Evolutionary conservation across 202 grass and related monocot genomes (phyloP).

Genomic region (Miscanthus sacchariflorus): DNA sequence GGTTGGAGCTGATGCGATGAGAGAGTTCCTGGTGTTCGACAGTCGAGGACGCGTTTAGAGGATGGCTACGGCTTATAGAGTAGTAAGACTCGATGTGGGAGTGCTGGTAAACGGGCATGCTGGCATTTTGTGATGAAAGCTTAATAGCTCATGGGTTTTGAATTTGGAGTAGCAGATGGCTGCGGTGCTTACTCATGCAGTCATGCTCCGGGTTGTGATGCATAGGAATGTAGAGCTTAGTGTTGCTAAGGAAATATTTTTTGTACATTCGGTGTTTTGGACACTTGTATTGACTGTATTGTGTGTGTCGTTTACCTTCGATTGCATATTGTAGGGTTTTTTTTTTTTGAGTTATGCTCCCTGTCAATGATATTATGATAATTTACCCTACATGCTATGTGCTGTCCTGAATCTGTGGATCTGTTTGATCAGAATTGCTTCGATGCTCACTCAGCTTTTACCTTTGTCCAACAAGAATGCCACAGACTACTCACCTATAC

Average conservation of each 20-base stretch:
- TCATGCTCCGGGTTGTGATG: neutral
- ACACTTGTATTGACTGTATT: neutral
- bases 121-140: neutral
- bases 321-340: neutral
- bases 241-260: neutral
- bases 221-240: neutral
- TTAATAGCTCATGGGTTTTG: neutral
- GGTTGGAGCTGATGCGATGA: neutral
- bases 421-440: neutral
- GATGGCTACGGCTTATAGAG: neutral
- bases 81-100: neutral
- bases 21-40: neutral
- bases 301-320: neutral
- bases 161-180: neutral
- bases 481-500: neutral
- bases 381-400: too few relatives aligned
- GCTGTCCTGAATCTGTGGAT: neutral
- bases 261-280: neutral
- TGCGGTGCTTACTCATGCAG: neutral
- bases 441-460: neutral
- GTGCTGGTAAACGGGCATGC: conserved; percentile 4
- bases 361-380: neutral
- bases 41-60: neutral
- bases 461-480: neutral
- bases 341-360: neutral